These are phyloP conservation scores for Vigna reflexopilosa DNA, from an alignment of 306 rosid genomes.

Conservation along the genomic window DNA sequence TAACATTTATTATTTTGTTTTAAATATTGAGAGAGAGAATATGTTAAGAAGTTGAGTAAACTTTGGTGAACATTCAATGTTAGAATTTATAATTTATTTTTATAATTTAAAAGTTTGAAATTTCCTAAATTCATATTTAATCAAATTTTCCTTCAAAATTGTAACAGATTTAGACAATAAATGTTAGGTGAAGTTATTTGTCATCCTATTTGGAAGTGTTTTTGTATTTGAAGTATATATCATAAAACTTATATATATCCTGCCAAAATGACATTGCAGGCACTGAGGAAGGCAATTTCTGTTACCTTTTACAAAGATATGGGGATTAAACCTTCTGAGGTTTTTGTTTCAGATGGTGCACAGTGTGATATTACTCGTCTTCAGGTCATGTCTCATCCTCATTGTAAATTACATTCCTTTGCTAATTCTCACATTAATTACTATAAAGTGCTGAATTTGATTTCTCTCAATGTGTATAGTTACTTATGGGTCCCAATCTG, in stretches of 20 bases:
- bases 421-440: not conserved
- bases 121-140: too few relatives aligned
- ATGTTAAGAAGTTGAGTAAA: too few relatives aligned
- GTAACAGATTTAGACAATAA: too few relatives aligned
- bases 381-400: conserved; percentile 52
- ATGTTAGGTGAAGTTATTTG: too few relatives aligned
- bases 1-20: too few relatives aligned
- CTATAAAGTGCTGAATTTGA: conserved; percentile 13
- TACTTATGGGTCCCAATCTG: conserved; percentile 71
- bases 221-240: conserved; percentile 11
- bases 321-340: conserved; percentile 60
- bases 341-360: conserved; percentile 82
- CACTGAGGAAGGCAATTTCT: conserved; percentile 69
- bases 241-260: too few relatives aligned
- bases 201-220: not conserved
- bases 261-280: conserved; percentile 41
- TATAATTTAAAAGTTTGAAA: too few relatives aligned
- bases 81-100: too few relatives aligned
- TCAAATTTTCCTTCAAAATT: too few relatives aligned
- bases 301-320: conserved; percentile 55
- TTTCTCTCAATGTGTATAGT: conserved; percentile 51
- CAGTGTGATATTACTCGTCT: conserved; percentile 84
- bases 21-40: too few relatives aligned
- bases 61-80: too few relatives aligned
- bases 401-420: not conserved